phyloP scores from a whole-genome alignment of 2,329 filamentous ascomycete genomes.

The Monilinia fructicola region DNA sequence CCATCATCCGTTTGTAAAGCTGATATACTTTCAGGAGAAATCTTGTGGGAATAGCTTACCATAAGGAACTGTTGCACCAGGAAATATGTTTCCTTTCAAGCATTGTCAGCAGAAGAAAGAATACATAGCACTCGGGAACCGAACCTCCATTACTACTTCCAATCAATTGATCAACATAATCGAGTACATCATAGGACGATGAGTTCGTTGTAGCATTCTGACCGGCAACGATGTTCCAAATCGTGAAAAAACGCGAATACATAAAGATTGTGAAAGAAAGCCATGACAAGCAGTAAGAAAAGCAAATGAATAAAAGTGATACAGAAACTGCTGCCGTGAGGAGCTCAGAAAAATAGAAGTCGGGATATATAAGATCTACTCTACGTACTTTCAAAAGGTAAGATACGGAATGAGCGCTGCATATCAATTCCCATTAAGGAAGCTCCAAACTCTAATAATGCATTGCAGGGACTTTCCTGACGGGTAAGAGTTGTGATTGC shows the following conservation, averaged over 20 bases:
- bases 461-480: background rate
- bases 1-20: background rate
- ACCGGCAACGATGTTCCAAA: constrained; percentile 15
- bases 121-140: background rate
- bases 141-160: constrained; percentile 54
- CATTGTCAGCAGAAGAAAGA: background rate
- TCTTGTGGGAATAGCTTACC: constrained; percentile 36
- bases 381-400: background rate
- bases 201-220: constrained; percentile 29
- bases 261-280: constrained; percentile 9
- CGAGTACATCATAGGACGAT: constrained; percentile 42
- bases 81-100: constrained; percentile 50
- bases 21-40: background rate
- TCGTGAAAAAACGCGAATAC: constrained; percentile 14
- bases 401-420: background rate
- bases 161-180: constrained; percentile 53
- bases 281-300: constrained; percentile 22
- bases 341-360: background rate
- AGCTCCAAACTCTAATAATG: constrained; percentile 3
- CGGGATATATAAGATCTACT: constrained; percentile 13
- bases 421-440: constrained; percentile 17
- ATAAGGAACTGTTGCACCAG: constrained; percentile 55
- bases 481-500: background rate
- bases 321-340: background rate
- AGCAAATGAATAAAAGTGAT: background rate